phyloP scores from a whole-genome alignment of 441 rosid species.

The Iberis amara region DNA sequence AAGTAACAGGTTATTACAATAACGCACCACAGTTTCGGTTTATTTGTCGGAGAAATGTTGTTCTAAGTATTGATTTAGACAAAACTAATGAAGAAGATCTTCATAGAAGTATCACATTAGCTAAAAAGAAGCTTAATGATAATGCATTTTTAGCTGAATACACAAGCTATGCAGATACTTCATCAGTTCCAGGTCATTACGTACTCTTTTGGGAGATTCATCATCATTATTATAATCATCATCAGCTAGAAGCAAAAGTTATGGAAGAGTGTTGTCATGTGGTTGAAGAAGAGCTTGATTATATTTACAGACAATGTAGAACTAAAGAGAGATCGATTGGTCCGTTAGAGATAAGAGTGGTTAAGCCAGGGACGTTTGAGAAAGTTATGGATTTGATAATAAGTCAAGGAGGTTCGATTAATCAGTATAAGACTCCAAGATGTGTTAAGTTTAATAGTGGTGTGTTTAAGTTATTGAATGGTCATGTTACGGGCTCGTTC shows the following conservation, averaged over 20 bases:
- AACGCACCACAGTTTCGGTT: slow-evolving; percentile 79
- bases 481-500: slow-evolving; percentile 56
- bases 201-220: slow-evolving; percentile 77
- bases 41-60: slow-evolving; percentile 85
- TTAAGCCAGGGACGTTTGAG: slow-evolving; percentile 63
- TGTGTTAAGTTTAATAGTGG: slow-evolving; percentile 56
- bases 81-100: slow-evolving; percentile 92
- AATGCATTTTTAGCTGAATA: slow-evolving; percentile 64
- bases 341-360: slow-evolving; percentile 74
- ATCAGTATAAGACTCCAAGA: slow-evolving; percentile 86
- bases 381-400: slow-evolving; percentile 69
- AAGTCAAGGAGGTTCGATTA: slow-evolving; percentile 77
- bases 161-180: slow-evolving; percentile 80
- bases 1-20: slow-evolving; percentile 76
- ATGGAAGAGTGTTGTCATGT: slow-evolving; percentile 65
- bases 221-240: not conserved
- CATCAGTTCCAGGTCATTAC: slow-evolving; percentile 79
- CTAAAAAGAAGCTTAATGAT: slow-evolving; percentile 61
- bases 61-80: slow-evolving; percentile 83
- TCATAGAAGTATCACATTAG: slow-evolving; percentile 64
- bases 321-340: slow-evolving; percentile 61
- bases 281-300: slow-evolving; percentile 78
- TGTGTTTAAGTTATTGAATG: slow-evolving; percentile 56
- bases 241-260: slow-evolving; percentile 30
- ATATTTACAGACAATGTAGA: slow-evolving; percentile 71